Conservation (phyloP, 352 stramenopile genomes). For the Pythium brassicae region DNA sequence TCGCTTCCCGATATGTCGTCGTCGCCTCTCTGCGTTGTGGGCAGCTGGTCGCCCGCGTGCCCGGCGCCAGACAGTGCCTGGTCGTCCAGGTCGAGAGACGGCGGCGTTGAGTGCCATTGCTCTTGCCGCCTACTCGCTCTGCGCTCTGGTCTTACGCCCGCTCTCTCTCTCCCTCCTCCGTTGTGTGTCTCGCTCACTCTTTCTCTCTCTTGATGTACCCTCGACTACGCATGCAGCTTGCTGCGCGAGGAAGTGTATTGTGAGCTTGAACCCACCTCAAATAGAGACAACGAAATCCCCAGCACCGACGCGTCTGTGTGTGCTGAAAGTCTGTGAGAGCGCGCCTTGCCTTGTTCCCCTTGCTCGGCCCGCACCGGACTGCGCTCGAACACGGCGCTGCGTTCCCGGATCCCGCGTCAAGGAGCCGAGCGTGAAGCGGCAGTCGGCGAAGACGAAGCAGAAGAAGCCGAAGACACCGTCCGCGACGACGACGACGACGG, state of each 20-base stretch:
- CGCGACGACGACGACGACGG: neutral
- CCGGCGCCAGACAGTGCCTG: too few relatives aligned
- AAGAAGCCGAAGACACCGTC: too few relatives aligned
- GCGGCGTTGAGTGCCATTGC: neutral
- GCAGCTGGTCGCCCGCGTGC: too few relatives aligned
- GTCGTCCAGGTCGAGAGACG: too few relatives aligned
- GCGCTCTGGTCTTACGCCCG: neutral
- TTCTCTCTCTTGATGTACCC: conserved; percentile 1
- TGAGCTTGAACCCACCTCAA: conserved; percentile 16
- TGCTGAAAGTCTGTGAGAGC: conserved; percentile 12
- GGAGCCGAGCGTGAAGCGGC: too few relatives aligned
- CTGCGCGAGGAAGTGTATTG: conserved; percentile 5
- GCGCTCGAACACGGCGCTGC: neutral
- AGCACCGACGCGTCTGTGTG: conserved; percentile 16
- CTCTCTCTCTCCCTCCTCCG: neutral
- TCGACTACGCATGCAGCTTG: neutral
- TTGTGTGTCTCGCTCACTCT: neutral
- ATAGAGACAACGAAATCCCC: conserved; percentile 16
- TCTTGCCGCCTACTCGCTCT: too few relatives aligned
- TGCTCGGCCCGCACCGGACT: too few relatives aligned
- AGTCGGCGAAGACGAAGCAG: too few relatives aligned
- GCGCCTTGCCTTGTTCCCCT: conserved; percentile 13
- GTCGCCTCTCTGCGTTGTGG: too few relatives aligned
- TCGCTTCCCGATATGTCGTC: too few relatives aligned
- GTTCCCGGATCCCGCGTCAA: too few relatives aligned